Base-by-base conservation (phyloP, 768 basidiomycete species). In the Mycena galopus region DNA sequence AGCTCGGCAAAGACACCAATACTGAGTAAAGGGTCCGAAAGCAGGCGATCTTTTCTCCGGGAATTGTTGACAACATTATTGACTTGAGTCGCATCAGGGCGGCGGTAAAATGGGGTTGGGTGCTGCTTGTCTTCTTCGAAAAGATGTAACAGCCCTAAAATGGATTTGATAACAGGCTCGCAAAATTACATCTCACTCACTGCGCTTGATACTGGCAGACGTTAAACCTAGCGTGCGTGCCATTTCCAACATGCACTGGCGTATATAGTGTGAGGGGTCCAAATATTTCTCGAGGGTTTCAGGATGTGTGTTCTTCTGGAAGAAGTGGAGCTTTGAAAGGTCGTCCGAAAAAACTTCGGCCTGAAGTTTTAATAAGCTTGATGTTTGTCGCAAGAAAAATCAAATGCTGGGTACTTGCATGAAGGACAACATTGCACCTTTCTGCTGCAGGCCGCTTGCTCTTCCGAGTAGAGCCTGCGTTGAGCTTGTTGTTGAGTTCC, bases 1-100 rank as follows among this genome's bases (percentile, higher is more conserved):
- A 25, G 60, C 10, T 68, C 58, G 0, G 70, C 70, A 62, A 75
- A 75, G 2, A 68, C 51, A 3, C 63, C 69, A 11, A 75, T 71
- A 7, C 61, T 61, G 5, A 65, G n/a, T 7, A 75, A 53, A 14
- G 70, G 69, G 23, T 75, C 71, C 0, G 65, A 8, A 8, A 68
- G 44, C 1, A 75, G 14, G 12, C 67, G 65, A 30, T 75, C 70
- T 21, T 51, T 50, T 1, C 73, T 55, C 0, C 70, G 39, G 12
- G 23, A 14, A 25, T 71, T 27, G 12, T 70, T 59, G 5, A 74
- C 61, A 10, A 68, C 37, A 23, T 68, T 67, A 33, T 74, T 32
- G 4, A 74, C 67, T 17, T 74, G 69, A 0, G 37, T 3, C 2
- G 69, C 27, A 12, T 47, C 37, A 1, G 57, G 69, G 1, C 65